These are phyloP conservation scores for Termitomyces sp. DNA, from an alignment of 768 basidiomycete genomes.

Conservation along the genomic window DNA sequence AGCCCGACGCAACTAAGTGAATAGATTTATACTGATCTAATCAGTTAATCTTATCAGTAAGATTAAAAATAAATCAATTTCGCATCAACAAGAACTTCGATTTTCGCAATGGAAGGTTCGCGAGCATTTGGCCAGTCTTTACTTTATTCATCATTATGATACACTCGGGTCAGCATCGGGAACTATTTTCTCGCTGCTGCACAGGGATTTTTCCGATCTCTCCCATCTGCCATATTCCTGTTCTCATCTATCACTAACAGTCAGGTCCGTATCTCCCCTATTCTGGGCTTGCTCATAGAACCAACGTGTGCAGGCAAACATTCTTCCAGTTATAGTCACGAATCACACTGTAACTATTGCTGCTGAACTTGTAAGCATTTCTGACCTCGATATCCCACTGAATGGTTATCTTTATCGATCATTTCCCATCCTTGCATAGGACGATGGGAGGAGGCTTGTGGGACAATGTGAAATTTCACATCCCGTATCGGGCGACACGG, in stretches of 20 bases:
- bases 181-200: conserved; percentile 92
- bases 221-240: conserved; percentile 91
- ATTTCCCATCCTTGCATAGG: conserved; percentile 31
- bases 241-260: conserved; percentile 90
- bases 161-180: conserved; percentile 51
- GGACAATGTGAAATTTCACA: conserved; percentile 96
- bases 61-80: too few species aligned
- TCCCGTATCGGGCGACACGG: conserved; percentile 42
- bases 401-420: conserved; percentile 1
- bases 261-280: conserved; percentile 28
- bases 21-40: too few species aligned
- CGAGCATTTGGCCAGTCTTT: not conserved
- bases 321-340: conserved; percentile 88
- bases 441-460: conserved; percentile 71
- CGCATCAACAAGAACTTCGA: conserved; percentile 95
- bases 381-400: conserved; percentile 4
- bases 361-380: conserved; percentile 67
- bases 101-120: conserved; percentile 82
- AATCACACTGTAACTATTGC: conserved; percentile 96
- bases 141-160: not conserved
- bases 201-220: conserved; percentile 84
- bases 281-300: conserved; percentile 12
- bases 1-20: too few species aligned
- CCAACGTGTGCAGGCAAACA: conserved; percentile 49
- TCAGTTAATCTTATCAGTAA: too few species aligned